Conservation (phyloP, 176 grass and related monocot species). For the Oryza punctata region DNA sequence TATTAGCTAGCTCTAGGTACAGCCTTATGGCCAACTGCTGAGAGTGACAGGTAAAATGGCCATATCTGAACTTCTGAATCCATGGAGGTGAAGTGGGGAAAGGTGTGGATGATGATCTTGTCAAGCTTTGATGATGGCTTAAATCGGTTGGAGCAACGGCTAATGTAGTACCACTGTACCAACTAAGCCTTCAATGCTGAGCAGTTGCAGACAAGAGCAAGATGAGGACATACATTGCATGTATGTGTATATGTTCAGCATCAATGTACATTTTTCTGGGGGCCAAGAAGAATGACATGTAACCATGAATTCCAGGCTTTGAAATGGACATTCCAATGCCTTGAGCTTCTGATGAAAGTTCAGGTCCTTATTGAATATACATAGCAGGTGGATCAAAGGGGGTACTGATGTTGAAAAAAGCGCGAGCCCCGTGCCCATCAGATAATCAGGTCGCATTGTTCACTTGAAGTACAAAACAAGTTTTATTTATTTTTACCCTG, state of each 20-base stretch:
- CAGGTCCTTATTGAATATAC: background rate
- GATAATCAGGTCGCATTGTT: background rate
- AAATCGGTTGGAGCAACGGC: constrained; percentile 9
- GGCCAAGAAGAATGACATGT: background rate
- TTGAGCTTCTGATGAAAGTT: background rate
- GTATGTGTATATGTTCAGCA: background rate
- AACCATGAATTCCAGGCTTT: background rate
- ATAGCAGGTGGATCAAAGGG: background rate
- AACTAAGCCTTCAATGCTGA: constrained; percentile 13
- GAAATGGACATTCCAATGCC: constrained; percentile 13
- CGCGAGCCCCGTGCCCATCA: background rate
- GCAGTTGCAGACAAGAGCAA: constrained; percentile 4
- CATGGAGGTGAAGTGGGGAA: constrained; percentile 35
- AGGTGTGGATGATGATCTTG: constrained; percentile 37
- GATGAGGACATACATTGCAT: background rate
- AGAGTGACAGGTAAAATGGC: background rate
- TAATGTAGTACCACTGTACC: constrained; percentile 9
- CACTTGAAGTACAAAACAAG: background rate
- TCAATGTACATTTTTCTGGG: background rate
- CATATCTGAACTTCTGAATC: background rate
- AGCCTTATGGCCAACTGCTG: background rate
- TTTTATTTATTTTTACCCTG: background rate
- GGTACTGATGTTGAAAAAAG: constrained; percentile 6
- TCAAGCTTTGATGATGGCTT: constrained; percentile 33
- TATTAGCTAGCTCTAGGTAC: background rate